Evolutionary conservation across 345 rosid genomes (phyloP).

Genomic region (Eutrema japonicum): DNA sequence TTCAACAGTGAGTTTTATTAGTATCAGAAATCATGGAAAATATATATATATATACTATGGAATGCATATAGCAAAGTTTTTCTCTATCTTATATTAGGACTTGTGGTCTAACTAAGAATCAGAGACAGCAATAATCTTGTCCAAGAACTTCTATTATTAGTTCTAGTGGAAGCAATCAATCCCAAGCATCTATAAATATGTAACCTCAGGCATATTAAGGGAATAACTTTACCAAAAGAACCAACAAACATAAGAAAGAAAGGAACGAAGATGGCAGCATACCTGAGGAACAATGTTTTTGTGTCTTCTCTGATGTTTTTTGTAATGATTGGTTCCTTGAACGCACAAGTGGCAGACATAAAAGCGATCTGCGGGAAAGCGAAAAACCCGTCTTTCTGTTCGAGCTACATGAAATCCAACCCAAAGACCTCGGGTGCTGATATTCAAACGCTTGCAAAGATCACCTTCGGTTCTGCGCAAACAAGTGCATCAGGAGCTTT

Average conservation of each 20-base stretch:
- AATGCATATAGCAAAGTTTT: slow-evolving; percentile 20
- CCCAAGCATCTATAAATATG: slow-evolving; percentile 19
- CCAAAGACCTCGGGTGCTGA: slow-evolving; percentile 31
- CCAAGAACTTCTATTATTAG: slow-evolving; percentile 21
- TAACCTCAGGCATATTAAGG: background rate
- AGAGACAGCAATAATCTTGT: slow-evolving; percentile 24
- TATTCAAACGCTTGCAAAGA: slow-evolving; percentile 26
- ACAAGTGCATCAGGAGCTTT: slow-evolving; percentile 30
- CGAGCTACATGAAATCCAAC: slow-evolving; percentile 32
- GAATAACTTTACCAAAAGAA: slow-evolving; percentile 3
- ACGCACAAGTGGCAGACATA: slow-evolving; percentile 31
- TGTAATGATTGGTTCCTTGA: slow-evolving; percentile 22
- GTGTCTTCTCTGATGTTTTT: slow-evolving; percentile 29
- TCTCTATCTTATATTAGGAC: slow-evolving; percentile 6
- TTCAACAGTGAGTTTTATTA: background rate
- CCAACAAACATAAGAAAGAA: slow-evolving; percentile 6
- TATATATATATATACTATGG: background rate
- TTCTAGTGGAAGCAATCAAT: slow-evolving; percentile 23
- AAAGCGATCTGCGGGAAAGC: slow-evolving; percentile 31
- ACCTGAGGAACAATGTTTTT: slow-evolving; percentile 19
- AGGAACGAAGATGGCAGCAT: slow-evolving; percentile 36
- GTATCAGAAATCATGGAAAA: background rate
- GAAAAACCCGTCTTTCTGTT: slow-evolving; percentile 32
- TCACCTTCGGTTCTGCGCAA: slow-evolving; percentile 34
- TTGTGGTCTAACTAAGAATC: slow-evolving; percentile 40